Evolutionary conservation across 805 yeast species (phyloP).

Genomic region (Starmerella apis): DNA sequence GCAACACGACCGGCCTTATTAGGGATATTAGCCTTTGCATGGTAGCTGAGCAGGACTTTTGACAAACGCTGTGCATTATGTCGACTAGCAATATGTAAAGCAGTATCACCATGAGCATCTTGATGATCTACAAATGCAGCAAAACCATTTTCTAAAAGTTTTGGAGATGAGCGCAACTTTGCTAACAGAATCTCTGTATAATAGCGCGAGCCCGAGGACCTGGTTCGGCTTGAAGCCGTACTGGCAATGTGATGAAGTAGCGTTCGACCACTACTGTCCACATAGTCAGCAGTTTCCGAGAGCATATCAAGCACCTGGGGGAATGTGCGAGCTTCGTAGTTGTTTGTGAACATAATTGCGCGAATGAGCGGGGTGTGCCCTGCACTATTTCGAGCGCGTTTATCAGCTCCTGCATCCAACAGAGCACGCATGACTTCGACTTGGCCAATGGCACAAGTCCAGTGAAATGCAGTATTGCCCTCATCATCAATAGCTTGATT

Average conservation of each 20-base stretch:
- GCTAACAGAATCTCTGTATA: constrained; percentile 68
- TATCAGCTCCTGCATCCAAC: constrained; percentile 64
- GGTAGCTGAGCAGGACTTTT: constrained; percentile 38
- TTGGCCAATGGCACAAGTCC: constrained; percentile 97
- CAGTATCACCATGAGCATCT: constrained; percentile 77
- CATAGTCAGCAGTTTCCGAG: constrained; percentile 63
- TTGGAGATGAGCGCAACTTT: constrained; percentile 47
- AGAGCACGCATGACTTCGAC: constrained; percentile 64
- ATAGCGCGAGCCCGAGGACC: constrained; percentile 70
- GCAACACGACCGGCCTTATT: constrained; percentile 37
- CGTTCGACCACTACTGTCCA: constrained; percentile 63
- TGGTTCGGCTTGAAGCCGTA: constrained; percentile 53
- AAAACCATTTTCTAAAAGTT: constrained; percentile 6
- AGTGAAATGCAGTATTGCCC: constrained; percentile 88
- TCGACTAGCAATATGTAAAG: constrained; percentile 65
- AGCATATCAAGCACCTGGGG: constrained; percentile 66
- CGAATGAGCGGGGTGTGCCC: constrained; percentile 87
- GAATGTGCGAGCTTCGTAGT: constrained; percentile 70
- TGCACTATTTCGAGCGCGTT: constrained; percentile 45
- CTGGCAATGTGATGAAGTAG: constrained; percentile 77
- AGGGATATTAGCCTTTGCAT: constrained; percentile 39
- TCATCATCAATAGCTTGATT: constrained; percentile 84
- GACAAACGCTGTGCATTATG: constrained; percentile 41
- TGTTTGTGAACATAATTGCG: constrained; percentile 76
- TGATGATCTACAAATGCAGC: constrained; percentile 55